phyloP scores from a whole-genome alignment of 306 rosid genomes.

The Cercis canadensis region DNA sequence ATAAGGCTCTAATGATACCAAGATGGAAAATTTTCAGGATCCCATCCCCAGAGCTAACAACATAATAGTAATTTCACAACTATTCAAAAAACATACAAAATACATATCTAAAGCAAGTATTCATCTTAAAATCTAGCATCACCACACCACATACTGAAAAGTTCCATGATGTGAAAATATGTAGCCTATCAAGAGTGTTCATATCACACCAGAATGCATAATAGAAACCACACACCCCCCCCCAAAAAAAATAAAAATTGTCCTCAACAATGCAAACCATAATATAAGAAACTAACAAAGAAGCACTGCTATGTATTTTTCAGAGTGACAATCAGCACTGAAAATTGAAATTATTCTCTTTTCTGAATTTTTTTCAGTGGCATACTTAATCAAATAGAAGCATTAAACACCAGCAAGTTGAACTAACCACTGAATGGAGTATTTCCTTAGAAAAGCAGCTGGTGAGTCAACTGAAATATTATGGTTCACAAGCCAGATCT shows the following conservation, averaged over 20 bases:
- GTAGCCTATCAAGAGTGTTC: neutral
- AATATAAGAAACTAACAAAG: slow-evolving; percentile 10
- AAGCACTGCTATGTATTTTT: slow-evolving; percentile 12
- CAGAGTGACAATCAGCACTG: neutral
- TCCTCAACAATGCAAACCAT: slow-evolving; percentile 27
- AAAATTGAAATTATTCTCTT: slow-evolving; percentile 5
- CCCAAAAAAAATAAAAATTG: slow-evolving; percentile 2
- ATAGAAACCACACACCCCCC: too few species aligned
- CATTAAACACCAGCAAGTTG: slow-evolving; percentile 17
- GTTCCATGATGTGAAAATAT: neutral
- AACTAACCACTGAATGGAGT: slow-evolving; percentile 81
- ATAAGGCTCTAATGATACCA: slow-evolving; percentile 1
- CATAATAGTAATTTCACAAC: slow-evolving; percentile 20
- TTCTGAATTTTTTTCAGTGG: neutral
- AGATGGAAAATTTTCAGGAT: neutral
- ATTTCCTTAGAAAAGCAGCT: slow-evolving; percentile 61
- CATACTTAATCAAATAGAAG: slow-evolving; percentile 26
- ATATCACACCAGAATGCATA: slow-evolving; percentile 12
- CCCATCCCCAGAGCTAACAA: slow-evolving; percentile 19
- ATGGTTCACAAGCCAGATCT: slow-evolving; percentile 73
- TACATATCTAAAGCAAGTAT: slow-evolving; percentile 22
- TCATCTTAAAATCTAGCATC: neutral
- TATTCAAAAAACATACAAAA: slow-evolving; percentile 6
- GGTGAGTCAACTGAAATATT: slow-evolving; percentile 58
- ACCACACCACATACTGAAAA: neutral